Evolutionary conservation across 306 rosid species (phyloP), one percentile per base, ranked within the genome.

Genomic region (Hippophae tibetana): DNA sequence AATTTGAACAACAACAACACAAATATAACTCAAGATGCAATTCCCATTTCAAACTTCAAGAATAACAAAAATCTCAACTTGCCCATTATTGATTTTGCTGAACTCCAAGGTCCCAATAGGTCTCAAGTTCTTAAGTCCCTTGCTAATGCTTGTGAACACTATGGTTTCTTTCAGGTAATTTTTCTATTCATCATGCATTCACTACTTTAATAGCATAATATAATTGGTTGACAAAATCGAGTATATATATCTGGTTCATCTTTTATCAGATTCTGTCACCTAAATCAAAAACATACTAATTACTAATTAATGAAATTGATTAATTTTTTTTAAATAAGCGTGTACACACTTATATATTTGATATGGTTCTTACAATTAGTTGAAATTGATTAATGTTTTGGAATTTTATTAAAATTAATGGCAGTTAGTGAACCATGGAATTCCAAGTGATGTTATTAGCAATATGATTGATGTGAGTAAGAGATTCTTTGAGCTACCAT

Each of bases 151-250:
- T 86, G 94, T 25, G 76, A 82, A 52, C 70, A 53, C 2, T 86
- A 71, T 10, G 97, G 97, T 10, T 80, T 90, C 65, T 90, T 90
- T 50, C 97, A 90, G 89, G 97, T 89, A 43, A n/a, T 6, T 9
- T 40, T 18, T 18, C 23, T 18, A 18, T 18, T 18, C 23, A 18
- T 18, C 23, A 1, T 18, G 1, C 23, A 18, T 18, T 18, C 23
- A 18, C 1, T 18, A 18, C 23, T 18, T 18, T 18, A 18, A 18
- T 18, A 18, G 23, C 23, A 18, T 18, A 18, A 18, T 18, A 18
- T 18, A 18, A 18, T 18, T 18, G 23, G 23, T 18, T 18, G 23
- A 18, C 23, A 18, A 0, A 18, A 18, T 18, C 23, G 23, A 18
- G 23, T 18, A 18, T 18, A 18, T 18, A 18, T 18, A 18, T 18